Percentiles rank a stretch among this genome's conserved stretches.
These are phyloP conservation scores for Pseudogymnoascus sp. DNA, from an alignment of 2,329 filamentous ascomycete genomes.

Conservation along the genomic window DNA sequence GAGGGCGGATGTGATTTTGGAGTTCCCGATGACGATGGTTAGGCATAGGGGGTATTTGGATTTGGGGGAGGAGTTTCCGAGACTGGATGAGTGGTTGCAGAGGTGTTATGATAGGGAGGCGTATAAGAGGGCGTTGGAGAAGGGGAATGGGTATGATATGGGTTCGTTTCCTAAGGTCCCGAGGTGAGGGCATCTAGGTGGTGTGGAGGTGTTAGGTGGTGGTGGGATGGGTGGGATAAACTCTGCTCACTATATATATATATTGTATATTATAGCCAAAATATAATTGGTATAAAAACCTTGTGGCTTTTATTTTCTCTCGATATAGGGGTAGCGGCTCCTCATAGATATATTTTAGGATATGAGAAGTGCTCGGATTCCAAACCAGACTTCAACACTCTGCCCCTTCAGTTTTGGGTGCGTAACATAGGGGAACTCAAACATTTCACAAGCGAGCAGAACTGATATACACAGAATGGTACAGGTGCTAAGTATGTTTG, in stretches of 20 bases:
- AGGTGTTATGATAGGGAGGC: slow-evolving; percentile 23
- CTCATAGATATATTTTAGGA: not conserved
- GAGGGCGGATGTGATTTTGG: slow-evolving; percentile 28
- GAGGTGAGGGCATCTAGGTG: not conserved
- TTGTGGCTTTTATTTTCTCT: not conserved
- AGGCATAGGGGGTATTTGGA: slow-evolving; percentile 25
- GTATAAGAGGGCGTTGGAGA: slow-evolving; percentile 26
- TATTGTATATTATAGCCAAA: not conserved
- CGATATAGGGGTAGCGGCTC: not conserved
- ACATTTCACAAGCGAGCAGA: not conserved
- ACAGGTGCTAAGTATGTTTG: slow-evolving; percentile 9
- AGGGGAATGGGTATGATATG: slow-evolving; percentile 28
- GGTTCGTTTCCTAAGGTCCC: slow-evolving; percentile 10
- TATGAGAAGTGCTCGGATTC: not conserved
- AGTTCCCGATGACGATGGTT: slow-evolving; percentile 28
- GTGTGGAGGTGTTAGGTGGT: not conserved
- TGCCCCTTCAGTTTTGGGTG: too few species aligned
- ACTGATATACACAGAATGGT: not conserved
- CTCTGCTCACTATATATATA: not conserved
- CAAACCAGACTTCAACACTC: too few species aligned
- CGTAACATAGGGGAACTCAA: too few species aligned
- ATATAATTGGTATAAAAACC: not conserved
- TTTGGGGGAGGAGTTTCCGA: slow-evolving; percentile 26
- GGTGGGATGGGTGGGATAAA: not conserved
- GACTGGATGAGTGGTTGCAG: slow-evolving; percentile 26